Evolutionary conservation across 179 eudicot genomes (phyloP), one percentile per base, ranked within the genome.

Genomic region (Spinacia oleracea): DNA sequence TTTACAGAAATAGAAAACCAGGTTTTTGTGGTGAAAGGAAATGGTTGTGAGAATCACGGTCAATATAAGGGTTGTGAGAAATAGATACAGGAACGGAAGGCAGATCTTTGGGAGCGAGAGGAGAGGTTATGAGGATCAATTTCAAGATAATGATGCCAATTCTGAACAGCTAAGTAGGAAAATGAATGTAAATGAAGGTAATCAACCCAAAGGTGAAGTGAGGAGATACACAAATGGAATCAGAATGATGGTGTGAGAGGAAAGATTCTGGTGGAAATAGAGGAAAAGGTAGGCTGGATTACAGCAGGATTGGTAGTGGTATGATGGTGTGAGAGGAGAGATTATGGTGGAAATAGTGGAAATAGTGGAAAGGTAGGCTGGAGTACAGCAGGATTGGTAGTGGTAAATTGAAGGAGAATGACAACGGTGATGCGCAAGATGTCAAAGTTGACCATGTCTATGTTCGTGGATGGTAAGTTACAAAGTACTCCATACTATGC

Each of bases 21-120:
- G 58, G 66, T 43, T 65, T 31, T 69, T 63, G 69, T 43, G 75
- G 72, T 76, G 85, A 72, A 63, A 80, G 79, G 66, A 65, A 77
- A 62, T n/a, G 77, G 80, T 0, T 27, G 38, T 55, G 83, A 78
- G 46, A 23, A 35, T 40, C 27, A 40, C 38, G 27, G 3, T 67
- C 71, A 67, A 35, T 46, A n/a, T 38, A 38, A 67, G 21, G 15
- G 21, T 63, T 66, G 70, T 50, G 74, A 50, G 48, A 32, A 59
- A 76, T 46, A 29, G 18, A 42, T 67, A 31, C 46, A 50, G 73
- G 35, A 70, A 70, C 8, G 59, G 45, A 63, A 73, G 68, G 42
- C 23, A 69, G 27, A 56, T 60, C 50, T 51, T 18, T 66, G 71
- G 66, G 46, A 63, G 70, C 64, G 84, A 75, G 65, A 79, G 80